Percentiles rank a stretch among this genome's conserved stretches.
phyloP scores from a whole-genome alignment of 768 basidiomycete genomes.

The Kwoniella botswanensis region DNA sequence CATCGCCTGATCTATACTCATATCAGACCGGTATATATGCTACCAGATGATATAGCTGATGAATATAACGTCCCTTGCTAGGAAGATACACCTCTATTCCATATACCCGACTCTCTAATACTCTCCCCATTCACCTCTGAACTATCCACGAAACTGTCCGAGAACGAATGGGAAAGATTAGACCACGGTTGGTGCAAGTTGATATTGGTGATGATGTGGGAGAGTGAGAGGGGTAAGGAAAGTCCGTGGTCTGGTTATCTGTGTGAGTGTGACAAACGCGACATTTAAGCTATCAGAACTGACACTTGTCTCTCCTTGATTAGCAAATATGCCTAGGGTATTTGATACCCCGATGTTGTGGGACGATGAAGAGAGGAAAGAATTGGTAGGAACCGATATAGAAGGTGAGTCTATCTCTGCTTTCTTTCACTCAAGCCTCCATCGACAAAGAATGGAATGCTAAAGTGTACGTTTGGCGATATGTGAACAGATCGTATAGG shows the following conservation, averaged over 20 bases:
- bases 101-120: conserved; percentile 75
- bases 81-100: conserved; percentile 78
- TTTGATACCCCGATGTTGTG: conserved; percentile 98
- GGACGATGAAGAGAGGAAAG: conserved; percentile 71
- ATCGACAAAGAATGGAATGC: neutral
- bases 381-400: conserved; percentile 83
- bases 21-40: neutral
- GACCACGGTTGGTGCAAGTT: conserved; percentile 81
- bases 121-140: conserved; percentile 78
- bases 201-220: conserved; percentile 97
- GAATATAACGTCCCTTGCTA: conserved; percentile 48
- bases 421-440: neutral
- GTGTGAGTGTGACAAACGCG: conserved; percentile 60
- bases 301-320: neutral
- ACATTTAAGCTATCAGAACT: neutral
- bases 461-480: too few species aligned
- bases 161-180: conserved; percentile 70
- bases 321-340: conserved; percentile 69
- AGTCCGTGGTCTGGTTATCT: conserved; percentile 78
- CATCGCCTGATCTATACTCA: too few species aligned
- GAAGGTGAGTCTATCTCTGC: conserved; percentile 64
- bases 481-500: conserved; percentile 76
- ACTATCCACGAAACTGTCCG: conserved; percentile 68
- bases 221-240: conserved; percentile 67
- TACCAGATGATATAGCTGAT: neutral